Evolutionary conservation across 805 yeast species (phyloP), one percentile per base, ranked within the genome.

Genomic region (Metschnikowia lachancei): DNA sequence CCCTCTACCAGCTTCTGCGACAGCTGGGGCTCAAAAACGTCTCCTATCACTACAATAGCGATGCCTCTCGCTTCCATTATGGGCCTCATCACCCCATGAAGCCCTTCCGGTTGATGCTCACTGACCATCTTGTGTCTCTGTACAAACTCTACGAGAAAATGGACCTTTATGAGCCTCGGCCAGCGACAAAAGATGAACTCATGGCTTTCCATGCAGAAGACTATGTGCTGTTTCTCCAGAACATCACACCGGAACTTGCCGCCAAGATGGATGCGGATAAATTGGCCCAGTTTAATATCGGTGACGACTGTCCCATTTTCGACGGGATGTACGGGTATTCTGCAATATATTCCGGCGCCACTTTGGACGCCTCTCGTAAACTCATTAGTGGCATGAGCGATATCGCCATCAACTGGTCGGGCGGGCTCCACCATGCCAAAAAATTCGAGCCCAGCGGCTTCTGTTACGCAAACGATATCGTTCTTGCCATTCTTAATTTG

Each of bases 21-120:
- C 47, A 32, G 34, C 50, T 42, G 47, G 13, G 33, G 29, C 47
- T 45, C n/a, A 45, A 50, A 19, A 41, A 54, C 59, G 96, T 90
- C 1, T 87, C 96, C 8, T 90, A 90, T 67, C 97, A 90, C 65
- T 88, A 78, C 66, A 90, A 90, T 64, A 87, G 90, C 20, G 81
- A 83, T 43, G 95, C 84, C 0, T 76, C 87, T 1, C 78, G 80
- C 53, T 91, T 83, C 65, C 97, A 91, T 60, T 91, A 87, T 64
- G 99, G 99, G 14, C 86, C 87, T 1, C 79, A 82, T 50, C 99
- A 92, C 66, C 99, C 99, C n/a, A 92, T 92, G 99, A 92, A 92
- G 64, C 99, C 99, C 13, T 88, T 91, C 65, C 72, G 99, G 54
- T 72, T 94, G 51, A 85, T 90, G 91, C 76, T 92, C 37, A 92